Evolutionary conservation across 2,329 filamentous ascomycete species (phyloP), one percentile per base, ranked within the genome.

Genomic region (Alternaria brassicicola): DNA sequence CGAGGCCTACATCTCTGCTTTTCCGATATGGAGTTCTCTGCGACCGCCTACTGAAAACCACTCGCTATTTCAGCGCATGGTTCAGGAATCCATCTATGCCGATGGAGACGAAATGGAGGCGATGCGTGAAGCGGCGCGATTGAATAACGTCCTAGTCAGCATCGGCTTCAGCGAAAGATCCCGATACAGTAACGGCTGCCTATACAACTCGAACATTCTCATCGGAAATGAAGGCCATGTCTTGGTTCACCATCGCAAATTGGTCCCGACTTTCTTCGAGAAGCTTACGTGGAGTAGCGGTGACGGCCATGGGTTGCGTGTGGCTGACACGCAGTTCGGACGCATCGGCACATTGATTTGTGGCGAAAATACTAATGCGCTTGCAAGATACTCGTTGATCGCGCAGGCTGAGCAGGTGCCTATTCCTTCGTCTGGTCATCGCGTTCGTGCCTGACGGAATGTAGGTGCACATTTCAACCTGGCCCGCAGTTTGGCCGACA

Each of bases 281-380:
- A 86, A 85, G 61, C 62, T 86, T 21, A 83, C 80, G 0, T 86
- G 84, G 84, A 75, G 76, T 0, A 78, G 79, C 2, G 84, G 84
- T 0, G 84, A 86, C 63, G 84, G 84, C 0, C 55, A 80, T 26
- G 84, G 84, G 0, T 63, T 86, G 4, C 73, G 70, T 1, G 79
- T 85, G 0, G 78, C 80, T 0, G 75, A 84, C 0, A 83, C 81
- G 0, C 55, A 61, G 0, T 77, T 78, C 45, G 83, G 82, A 1
- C 81, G 78, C 51, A 78, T 86, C 9, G 83, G 83, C 1, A 76
- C 70, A 4, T 66, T 86, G 52, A 85, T 86, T 15, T 86, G 84
- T 61, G 84, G 84, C 2, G 84, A 86, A 68, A 86, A 86, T 47
- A 86, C 83, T 0, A 86, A 86, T 58, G 84, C 84, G 0, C 67